Evolutionary conservation across 306 rosid species (phyloP), one percentile per base, ranked within the genome.

Genomic region (Alnus glutinosa): DNA sequence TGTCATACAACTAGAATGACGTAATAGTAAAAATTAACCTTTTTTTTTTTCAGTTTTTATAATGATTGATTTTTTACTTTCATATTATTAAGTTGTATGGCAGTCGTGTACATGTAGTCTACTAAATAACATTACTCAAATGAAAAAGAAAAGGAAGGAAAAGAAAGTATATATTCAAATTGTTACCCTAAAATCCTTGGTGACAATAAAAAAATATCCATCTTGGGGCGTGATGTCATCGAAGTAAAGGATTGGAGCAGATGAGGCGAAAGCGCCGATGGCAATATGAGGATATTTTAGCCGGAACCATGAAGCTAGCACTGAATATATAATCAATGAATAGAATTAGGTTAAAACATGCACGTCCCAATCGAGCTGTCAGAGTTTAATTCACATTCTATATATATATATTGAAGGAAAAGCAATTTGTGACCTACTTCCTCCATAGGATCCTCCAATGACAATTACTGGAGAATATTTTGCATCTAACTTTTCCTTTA

Each of bases 371-470:
- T 23, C 28, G 28, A 23, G 28, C 28, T 23, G 28, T 23, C 28
- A 23, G 28, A 23, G 28, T 36, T n/a, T 46, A 15, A 0, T 48
- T 37, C 7, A 62, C 1, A 42, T 18, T 23, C 28, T 23, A 23
- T 23, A 23, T 14, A 23, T 23, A 23, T 23, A 23, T 23, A 23
- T 23, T 0, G 28, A 23, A 23, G 28, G 28, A 23, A 23, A 23
- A 23, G 28, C 28, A 23, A 0, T 76, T 10, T 51, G 72, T 11
- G 3, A 86, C 87, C 79, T 32, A 89, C 95, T 89, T 91, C 95
- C 95, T 51, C 95, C 95, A 36, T 91, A 91, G 9, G 95, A 91
- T 62, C 84, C 95, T 54, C 95, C 95, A n/a, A 91, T 47, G 3
- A 91, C 91, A 77, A 91, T 87, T 51, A 89, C 86, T 0, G 92